Conservation (phyloP, 2,329 filamentous ascomycete genomes). For the Diaporthe ilicicola region DNA sequence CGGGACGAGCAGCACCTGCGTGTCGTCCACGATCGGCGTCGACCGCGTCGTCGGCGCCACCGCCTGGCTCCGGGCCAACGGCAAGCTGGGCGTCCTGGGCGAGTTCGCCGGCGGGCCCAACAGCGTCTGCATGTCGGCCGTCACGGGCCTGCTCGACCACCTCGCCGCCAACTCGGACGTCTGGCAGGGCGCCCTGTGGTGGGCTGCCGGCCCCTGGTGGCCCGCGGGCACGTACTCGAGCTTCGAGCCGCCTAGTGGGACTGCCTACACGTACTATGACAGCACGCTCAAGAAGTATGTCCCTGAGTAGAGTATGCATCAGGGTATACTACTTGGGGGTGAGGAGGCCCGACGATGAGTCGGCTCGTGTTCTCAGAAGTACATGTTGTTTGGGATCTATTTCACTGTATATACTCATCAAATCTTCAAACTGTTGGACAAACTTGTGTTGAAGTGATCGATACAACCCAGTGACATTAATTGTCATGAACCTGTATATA, state of each 20-base stretch:
- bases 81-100: slow-evolving; percentile 62
- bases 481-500: too few species aligned
- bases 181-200: slow-evolving; percentile 66
- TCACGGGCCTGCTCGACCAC: slow-evolving; percentile 60
- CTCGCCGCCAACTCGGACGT: slow-evolving; percentile 63
- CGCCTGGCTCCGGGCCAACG: slow-evolving; percentile 62
- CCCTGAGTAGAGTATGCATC: neutral
- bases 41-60: slow-evolving; percentile 60
- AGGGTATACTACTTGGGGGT: too few species aligned
- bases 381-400: too few species aligned
- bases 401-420: too few species aligned
- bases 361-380: too few species aligned
- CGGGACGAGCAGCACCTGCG: slow-evolving; percentile 56
- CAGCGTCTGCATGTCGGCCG: slow-evolving; percentile 56
- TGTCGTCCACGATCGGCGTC: slow-evolving; percentile 56
- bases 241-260: slow-evolving; percentile 56
- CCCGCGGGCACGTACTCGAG: slow-evolving; percentile 49
- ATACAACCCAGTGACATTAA: too few species aligned
- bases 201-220: slow-evolving; percentile 68
- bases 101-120: slow-evolving; percentile 64
- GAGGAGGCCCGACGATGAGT: too few species aligned
- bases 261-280: slow-evolving; percentile 48
- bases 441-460: too few species aligned
- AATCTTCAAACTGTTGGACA: too few species aligned
- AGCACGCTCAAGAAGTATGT: slow-evolving; percentile 32